phyloP scores from a whole-genome alignment of 805 yeast species.

The Starmerella kuoi region DNA sequence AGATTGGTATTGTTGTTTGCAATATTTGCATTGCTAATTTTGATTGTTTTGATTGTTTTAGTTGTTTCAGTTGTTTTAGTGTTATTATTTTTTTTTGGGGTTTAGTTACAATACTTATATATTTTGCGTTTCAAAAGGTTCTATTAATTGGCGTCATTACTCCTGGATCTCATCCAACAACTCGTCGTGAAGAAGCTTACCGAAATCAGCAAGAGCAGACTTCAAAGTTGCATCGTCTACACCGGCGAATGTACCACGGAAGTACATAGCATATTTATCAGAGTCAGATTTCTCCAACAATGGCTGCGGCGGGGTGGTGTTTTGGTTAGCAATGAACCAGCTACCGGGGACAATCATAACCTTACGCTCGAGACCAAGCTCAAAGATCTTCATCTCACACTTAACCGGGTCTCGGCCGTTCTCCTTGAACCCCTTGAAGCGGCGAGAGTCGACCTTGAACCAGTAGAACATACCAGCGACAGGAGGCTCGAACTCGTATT shows the following conservation, averaged over 20 bases:
- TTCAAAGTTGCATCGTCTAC: constrained; percentile 29
- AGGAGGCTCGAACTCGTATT: constrained; percentile 32
- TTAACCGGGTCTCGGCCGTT: constrained; percentile 22
- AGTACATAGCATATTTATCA: constrained; percentile 28
- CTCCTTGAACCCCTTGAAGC: constrained; percentile 36
- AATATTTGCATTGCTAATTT: too few species aligned
- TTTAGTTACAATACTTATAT: too few species aligned
- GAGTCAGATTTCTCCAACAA: constrained; percentile 25
- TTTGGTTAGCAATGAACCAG: constrained; percentile 30
- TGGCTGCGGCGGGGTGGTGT: constrained; percentile 28
- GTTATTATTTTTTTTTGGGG: too few species aligned
- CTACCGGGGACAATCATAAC: constrained; percentile 33
- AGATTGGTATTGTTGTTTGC: too few species aligned
- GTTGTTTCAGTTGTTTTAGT: too few species aligned
- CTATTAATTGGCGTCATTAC: too few species aligned
- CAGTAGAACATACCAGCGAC: constrained; percentile 46
- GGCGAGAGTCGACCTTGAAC: constrained; percentile 40
- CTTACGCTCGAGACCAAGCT: constrained; percentile 27
- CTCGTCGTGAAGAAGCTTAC: constrained; percentile 24
- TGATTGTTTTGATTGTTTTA: too few species aligned
- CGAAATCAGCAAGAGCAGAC: constrained; percentile 29
- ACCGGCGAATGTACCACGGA: constrained; percentile 36
- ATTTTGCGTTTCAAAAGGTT: too few species aligned
- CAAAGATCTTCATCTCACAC: constrained; percentile 29
- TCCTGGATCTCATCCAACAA: constrained; percentile 2